phyloP scores from a whole-genome alignment of 2,329 filamentous ascomycete species.

The Aspergillus alliaceus region DNA sequence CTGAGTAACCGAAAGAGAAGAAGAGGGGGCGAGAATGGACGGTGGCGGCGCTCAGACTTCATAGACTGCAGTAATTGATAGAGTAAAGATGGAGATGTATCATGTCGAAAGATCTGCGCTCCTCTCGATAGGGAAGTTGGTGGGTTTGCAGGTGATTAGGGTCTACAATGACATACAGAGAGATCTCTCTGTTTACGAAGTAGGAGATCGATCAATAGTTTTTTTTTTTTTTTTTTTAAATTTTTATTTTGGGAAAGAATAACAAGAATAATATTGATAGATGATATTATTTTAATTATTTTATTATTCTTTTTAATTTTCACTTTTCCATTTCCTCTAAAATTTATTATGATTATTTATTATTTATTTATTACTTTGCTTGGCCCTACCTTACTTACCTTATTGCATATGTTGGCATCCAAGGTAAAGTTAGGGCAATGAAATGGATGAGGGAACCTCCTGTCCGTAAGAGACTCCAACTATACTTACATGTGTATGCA shows the following conservation, averaged over 20 bases:
- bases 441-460: neutral
- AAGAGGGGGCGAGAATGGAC: conserved; percentile 1
- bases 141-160: too few species aligned
- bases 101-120: conserved; percentile 19
- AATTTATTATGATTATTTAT: too few species aligned
- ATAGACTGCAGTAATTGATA: conserved; percentile 14
- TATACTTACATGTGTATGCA: neutral
- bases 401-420: neutral
- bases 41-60: conserved; percentile 20
- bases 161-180: conserved; percentile 22
- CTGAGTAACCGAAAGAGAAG: neutral
- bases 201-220: neutral
- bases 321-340: neutral
- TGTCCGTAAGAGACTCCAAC: neutral
- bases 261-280: neutral
- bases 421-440: neutral
- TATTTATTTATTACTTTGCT: neutral
- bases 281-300: neutral
- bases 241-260: neutral
- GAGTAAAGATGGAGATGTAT: conserved; percentile 13
- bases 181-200: conserved; percentile 6
- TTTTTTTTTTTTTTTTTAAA: neutral
- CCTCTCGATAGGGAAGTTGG: conserved; percentile 22
- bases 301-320: neutral
- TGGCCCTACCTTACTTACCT: conserved; percentile 1